These are phyloP conservation scores for Fonsecaea monophora DNA, from an alignment of 2,329 filamentous ascomycete species.

Conservation along the genomic window DNA sequence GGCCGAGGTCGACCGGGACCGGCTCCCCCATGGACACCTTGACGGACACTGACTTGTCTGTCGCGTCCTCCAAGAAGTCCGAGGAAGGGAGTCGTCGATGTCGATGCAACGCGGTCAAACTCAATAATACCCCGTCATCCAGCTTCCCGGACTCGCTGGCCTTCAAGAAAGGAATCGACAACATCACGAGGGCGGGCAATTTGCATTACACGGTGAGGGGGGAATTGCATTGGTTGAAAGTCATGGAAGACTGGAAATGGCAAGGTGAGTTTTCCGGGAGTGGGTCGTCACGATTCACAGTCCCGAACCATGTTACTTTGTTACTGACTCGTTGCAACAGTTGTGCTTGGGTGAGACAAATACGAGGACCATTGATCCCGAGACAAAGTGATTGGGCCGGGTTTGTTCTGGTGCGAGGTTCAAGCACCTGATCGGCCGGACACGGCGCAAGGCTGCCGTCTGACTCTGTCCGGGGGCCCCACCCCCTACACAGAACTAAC, in stretches of 20 bases:
- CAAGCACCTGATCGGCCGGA: neutral
- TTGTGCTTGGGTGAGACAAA: neutral
- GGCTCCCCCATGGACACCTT: neutral
- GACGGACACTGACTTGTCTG: neutral
- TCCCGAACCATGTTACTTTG: neutral
- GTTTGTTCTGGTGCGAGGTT: neutral
- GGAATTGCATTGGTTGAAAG: slow-evolving; percentile 69
- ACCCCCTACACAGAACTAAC: neutral
- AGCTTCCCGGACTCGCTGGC: slow-evolving; percentile 24
- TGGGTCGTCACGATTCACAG: neutral
- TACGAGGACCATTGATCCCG: neutral
- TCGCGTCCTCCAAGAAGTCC: neutral
- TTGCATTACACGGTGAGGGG: slow-evolving; percentile 68
- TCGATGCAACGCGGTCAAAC: neutral
- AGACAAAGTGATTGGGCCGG: neutral
- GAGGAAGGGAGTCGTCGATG: neutral
- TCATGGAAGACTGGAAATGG: slow-evolving; percentile 75
- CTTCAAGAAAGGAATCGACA: slow-evolving; percentile 27
- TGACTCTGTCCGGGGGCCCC: neutral
- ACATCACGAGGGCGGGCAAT: slow-evolving; percentile 54
- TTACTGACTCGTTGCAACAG: neutral
- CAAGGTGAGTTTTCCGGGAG: slow-evolving; percentile 60
- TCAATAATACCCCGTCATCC: neutral
- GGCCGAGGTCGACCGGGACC: neutral
- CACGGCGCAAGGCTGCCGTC: neutral